Evolutionary conservation across 2,329 filamentous ascomycete species (phyloP), one percentile per base, ranked within the genome.

Genomic region (Leptoxyphium fumago): DNA sequence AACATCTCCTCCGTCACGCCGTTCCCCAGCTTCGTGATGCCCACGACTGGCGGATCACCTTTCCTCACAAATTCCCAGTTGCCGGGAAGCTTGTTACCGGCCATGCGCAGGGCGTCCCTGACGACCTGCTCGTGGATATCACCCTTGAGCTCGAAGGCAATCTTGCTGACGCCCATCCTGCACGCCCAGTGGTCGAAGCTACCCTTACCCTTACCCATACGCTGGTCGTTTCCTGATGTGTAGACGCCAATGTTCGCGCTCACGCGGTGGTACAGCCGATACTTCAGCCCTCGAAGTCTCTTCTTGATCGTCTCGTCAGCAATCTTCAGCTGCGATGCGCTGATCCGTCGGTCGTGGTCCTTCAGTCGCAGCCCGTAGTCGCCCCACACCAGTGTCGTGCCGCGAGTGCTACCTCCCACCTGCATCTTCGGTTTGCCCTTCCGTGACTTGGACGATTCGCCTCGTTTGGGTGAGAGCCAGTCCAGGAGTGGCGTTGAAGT

Each of bases 201-300:
- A 55, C 91, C 91, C 64, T 98, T 98, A 67, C 91, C 91, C 68
- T 96, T 98, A 63, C 91, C 91, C 93, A 98, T 98, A 75, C 91
- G 82, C 63, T 86, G 82, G 68, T 98, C 91, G 59, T 96, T 98
- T 46, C 91, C 91, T 63, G 82, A 91, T 46, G 86, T 82, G 64
- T 91, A 98, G 17, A 98, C 93, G 60, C 89, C 91, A 52, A 96
- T 83, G 60, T 94, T 94, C 51, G 88, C 91, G 55, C 78, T 80
- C 43, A 96, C 81, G 49, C 91, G 77, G 69, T 86, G 94, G 68
- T 94, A 98, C 40, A 98, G 64, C 45, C 86, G 79, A 64, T 93
- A 98, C 59, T 87, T 86, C 73, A 94, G 80, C 39, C 91, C 91
- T 68, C 91, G 76, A 40, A 98, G 70, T 49, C 89, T 75, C 57